Conservation (phyloP, 495 filamentous ascomycete genomes). For the Aspergillus bridgeri region DNA sequence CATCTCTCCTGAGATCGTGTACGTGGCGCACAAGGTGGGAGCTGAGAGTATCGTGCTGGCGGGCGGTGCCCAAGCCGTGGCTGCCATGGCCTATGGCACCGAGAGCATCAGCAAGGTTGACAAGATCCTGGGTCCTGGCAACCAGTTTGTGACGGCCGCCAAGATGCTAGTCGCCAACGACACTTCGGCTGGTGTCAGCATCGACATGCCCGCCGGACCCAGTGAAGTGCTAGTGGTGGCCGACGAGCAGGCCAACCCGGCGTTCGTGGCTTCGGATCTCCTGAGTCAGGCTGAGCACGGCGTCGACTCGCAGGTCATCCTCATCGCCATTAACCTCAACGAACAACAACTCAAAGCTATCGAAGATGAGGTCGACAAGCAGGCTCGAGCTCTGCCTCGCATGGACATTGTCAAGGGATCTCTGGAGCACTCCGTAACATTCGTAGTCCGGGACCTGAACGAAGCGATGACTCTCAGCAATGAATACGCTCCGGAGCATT, state of each 20-base stretch:
- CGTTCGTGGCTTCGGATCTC: slow-evolving; percentile 92
- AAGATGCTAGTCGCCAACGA: slow-evolving; percentile 98
- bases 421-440: slow-evolving; percentile 84
- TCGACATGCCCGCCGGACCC: slow-evolving; percentile 97
- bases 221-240: slow-evolving; percentile 95
- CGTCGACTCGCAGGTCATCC: slow-evolving; percentile 88
- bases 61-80: slow-evolving; percentile 92
- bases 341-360: slow-evolving; percentile 72
- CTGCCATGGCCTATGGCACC: slow-evolving; percentile 68
- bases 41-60: slow-evolving; percentile 93
- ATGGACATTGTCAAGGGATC: slow-evolving; percentile 93
- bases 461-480: slow-evolving; percentile 90
- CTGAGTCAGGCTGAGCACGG: slow-evolving; percentile 96
- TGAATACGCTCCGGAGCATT: slow-evolving; percentile 92
- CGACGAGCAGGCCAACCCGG: slow-evolving; percentile 85
- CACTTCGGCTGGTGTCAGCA: slow-evolving; percentile 88
- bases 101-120: slow-evolving; percentile 86
- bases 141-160: slow-evolving; percentile 96
- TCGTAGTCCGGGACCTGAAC: slow-evolving; percentile 72
- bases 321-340: slow-evolving; percentile 78
- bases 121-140: slow-evolving; percentile 96
- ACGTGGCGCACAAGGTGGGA: slow-evolving; percentile 95
- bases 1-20: slow-evolving; percentile 94
- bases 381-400: slow-evolving; percentile 83
- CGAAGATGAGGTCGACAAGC: slow-evolving; percentile 83